Evolutionary conservation across 208 protist genomes (phyloP).

Genomic region (Crithidia acanthocephali): DNA sequence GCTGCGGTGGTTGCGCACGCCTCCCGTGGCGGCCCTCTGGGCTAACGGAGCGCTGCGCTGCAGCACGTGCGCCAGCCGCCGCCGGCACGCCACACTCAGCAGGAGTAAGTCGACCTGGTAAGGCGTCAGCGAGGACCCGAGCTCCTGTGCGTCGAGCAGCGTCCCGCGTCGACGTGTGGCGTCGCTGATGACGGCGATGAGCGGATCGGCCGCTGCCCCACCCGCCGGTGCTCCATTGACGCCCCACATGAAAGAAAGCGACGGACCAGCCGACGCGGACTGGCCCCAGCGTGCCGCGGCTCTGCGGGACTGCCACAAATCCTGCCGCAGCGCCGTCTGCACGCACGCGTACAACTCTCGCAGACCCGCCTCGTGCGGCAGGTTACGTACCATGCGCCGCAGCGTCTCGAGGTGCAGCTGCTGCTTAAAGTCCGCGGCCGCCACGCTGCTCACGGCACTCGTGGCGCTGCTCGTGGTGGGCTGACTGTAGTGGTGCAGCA

Average conservation of each 20-base stretch:
- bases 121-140: slow-evolving; percentile 36
- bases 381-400: slow-evolving; percentile 64
- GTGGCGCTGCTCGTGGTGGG: slow-evolving; percentile 21
- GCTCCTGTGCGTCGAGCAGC: slow-evolving; percentile 44
- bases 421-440: slow-evolving; percentile 45
- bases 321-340: slow-evolving; percentile 41
- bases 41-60: neutral
- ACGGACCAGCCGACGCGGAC: neutral
- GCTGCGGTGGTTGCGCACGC: slow-evolving; percentile 17
- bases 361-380: slow-evolving; percentile 40
- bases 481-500: slow-evolving; percentile 59
- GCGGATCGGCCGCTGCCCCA: neutral
- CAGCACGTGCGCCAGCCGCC: slow-evolving; percentile 47
- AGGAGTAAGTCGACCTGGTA: slow-evolving; percentile 76
- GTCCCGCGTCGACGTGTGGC: slow-evolving; percentile 1
- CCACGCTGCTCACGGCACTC: slow-evolving; percentile 20
- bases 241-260: slow-evolving; percentile 1
- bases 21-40: slow-evolving; percentile 9
- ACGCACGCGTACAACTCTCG: slow-evolving; percentile 51
- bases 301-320: slow-evolving; percentile 35
- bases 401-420: slow-evolving; percentile 69
- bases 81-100: slow-evolving; percentile 64
- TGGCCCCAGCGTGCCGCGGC: slow-evolving; percentile 2
- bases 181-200: slow-evolving; percentile 18
- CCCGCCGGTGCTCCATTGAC: neutral